phyloP scores from a whole-genome alignment of 2,329 filamentous ascomycete species.

The Teratosphaeria gauchensis region DNA sequence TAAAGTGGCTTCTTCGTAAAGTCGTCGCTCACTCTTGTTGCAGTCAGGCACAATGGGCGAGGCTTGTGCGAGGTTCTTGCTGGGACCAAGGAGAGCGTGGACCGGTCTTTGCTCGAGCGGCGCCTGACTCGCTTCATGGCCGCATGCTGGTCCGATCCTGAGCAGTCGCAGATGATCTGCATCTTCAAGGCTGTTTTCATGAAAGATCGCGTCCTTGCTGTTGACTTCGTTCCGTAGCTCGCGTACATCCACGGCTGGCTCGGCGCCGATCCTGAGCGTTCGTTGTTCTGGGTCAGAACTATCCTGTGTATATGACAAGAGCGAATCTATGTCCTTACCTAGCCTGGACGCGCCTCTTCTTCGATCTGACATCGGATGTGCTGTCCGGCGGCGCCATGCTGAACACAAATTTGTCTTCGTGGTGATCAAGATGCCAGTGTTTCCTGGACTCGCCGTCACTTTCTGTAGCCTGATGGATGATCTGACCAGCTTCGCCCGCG shows the following conservation, averaged over 20 bases:
- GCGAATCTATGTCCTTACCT: background rate
- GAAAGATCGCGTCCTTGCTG: constrained; percentile 2
- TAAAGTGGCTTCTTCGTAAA: constrained; percentile 14
- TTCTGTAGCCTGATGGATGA: too few relatives aligned
- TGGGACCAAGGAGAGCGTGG: constrained; percentile 12
- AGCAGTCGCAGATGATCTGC: constrained; percentile 3
- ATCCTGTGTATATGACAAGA: background rate
- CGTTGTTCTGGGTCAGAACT: background rate
- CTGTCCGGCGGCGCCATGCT: background rate
- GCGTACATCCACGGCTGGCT: background rate
- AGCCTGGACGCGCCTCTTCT: background rate
- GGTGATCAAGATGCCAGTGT: too few relatives aligned
- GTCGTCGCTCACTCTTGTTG: constrained; percentile 6
- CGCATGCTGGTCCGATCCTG: constrained; percentile 3
- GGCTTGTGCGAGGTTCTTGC: background rate
- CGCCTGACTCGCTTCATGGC: background rate
- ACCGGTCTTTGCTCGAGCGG: constrained; percentile 9
- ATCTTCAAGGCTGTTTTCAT: background rate
- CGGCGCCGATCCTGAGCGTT: background rate
- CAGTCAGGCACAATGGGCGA: constrained; percentile 10
- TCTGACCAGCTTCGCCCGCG: too few relatives aligned
- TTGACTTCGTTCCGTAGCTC: background rate
- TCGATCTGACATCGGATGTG: background rate
- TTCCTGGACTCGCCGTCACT: too few relatives aligned
- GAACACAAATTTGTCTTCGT: background rate